Conservation (phyloP, 2,329 filamentous ascomycete species). For the Dactylellina sp. region DNA sequence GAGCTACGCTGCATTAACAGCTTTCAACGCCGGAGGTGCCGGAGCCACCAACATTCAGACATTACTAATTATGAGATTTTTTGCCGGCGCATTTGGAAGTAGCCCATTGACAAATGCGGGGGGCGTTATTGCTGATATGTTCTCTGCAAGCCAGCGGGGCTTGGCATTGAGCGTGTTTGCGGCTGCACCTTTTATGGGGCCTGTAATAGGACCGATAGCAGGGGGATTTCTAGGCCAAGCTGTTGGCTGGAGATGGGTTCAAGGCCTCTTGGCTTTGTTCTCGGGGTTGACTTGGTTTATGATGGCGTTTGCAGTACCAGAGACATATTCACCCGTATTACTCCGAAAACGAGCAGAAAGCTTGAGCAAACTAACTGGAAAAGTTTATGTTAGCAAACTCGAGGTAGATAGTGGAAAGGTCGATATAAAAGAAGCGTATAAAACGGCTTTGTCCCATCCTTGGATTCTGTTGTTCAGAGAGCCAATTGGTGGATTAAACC, state of each 20-base stretch:
- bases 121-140: constrained; percentile 74
- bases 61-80: constrained; percentile 76
- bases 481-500: constrained; percentile 68
- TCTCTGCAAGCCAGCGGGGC: constrained; percentile 69
- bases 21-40: constrained; percentile 73
- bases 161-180: constrained; percentile 74
- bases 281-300: constrained; percentile 72
- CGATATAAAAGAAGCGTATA: constrained; percentile 68
- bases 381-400: constrained; percentile 70
- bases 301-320: constrained; percentile 68
- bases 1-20: constrained; percentile 71
- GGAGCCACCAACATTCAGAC: constrained; percentile 71
- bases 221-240: constrained; percentile 76
- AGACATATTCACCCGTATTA: constrained; percentile 73
- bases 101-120: constrained; percentile 73
- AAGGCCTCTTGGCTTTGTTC: constrained; percentile 73
- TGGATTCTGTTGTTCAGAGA: constrained; percentile 78
- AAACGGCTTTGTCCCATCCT: constrained; percentile 72
- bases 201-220: constrained; percentile 73
- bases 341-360: constrained; percentile 68
- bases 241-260: constrained; percentile 77
- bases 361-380: constrained; percentile 69
- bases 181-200: constrained; percentile 77
- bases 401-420: constrained; percentile 66
- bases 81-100: constrained; percentile 73